Conservation (phyloP, 2,329 filamentous ascomycete genomes). For the Colletotrichum zoysiae region DNA sequence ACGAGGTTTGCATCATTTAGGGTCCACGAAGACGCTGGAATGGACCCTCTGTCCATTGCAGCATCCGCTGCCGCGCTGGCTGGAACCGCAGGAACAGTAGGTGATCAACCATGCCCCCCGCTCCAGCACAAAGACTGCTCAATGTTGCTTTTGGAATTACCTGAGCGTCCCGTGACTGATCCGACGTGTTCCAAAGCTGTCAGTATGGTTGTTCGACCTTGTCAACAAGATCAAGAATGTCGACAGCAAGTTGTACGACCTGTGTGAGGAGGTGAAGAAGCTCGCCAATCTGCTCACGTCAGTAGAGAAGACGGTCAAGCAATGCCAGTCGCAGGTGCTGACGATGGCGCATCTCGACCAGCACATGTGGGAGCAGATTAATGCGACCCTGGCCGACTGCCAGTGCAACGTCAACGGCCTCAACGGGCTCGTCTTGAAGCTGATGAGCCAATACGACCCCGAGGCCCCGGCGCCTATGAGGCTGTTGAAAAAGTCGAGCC, state of each 20-base stretch:
- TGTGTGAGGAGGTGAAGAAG: slow-evolving; percentile 15
- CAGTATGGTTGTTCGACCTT: slow-evolving; percentile 12
- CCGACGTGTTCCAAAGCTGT: neutral
- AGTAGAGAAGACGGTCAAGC: slow-evolving; percentile 29
- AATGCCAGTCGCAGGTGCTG: slow-evolving; percentile 5
- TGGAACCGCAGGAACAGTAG: neutral
- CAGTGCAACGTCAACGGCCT: slow-evolving; percentile 14
- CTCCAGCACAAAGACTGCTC: neutral
- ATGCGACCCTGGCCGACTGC: slow-evolving; percentile 16
- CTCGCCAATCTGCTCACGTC: slow-evolving; percentile 8
- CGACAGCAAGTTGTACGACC: slow-evolving; percentile 21
- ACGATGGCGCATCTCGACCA: slow-evolving; percentile 20
- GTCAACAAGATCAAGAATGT: slow-evolving; percentile 17
- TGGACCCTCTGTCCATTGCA: slow-evolving; percentile 20
- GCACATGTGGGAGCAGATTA: slow-evolving; percentile 32
- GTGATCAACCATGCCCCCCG: neutral
- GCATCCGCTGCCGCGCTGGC: slow-evolving; percentile 17
- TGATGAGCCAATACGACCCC: slow-evolving; percentile 14
- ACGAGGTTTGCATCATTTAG: neutral
- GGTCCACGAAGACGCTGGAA: neutral
- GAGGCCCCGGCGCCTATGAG: neutral
- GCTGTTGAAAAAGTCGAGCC: slow-evolving; percentile 16
- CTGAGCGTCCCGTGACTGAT: neutral
- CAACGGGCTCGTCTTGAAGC: slow-evolving; percentile 2
- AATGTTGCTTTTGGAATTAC: too few species aligned